phyloP scores from a whole-genome alignment of 2,329 filamentous ascomycete species.

The Pseudogymnoascus sp. region DNA sequence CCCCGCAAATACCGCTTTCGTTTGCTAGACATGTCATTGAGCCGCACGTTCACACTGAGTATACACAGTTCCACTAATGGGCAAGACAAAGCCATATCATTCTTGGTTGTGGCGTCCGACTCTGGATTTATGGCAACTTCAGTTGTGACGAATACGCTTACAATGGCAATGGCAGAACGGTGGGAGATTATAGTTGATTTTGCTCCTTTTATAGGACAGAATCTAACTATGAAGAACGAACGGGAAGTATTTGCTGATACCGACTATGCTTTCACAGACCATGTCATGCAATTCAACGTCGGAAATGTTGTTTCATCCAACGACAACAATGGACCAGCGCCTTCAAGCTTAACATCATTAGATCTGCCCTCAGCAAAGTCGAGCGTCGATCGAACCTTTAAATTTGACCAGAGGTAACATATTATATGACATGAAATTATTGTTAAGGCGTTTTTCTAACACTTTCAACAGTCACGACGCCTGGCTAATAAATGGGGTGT shows the following conservation, averaged over 20 bases:
- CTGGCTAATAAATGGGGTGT: no score
- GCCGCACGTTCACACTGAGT: conserved; percentile 15
- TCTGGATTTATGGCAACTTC: no score
- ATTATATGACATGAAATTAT: no score
- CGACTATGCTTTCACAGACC: conserved; percentile 45
- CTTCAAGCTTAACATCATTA: background rate
- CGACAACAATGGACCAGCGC: background rate
- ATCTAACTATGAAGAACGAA: conserved; percentile 39
- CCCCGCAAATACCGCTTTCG: conserved; percentile 53
- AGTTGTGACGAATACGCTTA: no score
- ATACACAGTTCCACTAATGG: no score
- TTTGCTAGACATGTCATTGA: conserved; percentile 41
- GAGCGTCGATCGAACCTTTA: conserved; percentile 2
- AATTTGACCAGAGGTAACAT: background rate
- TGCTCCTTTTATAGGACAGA: conserved; percentile 25
- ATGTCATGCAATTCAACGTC: conserved; percentile 47
- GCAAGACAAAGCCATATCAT: no score
- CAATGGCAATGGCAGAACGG: no score
- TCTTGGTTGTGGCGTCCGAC: no score
- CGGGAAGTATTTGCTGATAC: conserved; percentile 36
- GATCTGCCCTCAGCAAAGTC: background rate
- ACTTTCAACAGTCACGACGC: no score
- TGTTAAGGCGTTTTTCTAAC: no score
- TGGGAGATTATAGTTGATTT: no score
- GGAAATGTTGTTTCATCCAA: conserved; percentile 20